Conservation (phyloP, 2,329 filamentous ascomycete species). For the Escovopsis sp. region DNA sequence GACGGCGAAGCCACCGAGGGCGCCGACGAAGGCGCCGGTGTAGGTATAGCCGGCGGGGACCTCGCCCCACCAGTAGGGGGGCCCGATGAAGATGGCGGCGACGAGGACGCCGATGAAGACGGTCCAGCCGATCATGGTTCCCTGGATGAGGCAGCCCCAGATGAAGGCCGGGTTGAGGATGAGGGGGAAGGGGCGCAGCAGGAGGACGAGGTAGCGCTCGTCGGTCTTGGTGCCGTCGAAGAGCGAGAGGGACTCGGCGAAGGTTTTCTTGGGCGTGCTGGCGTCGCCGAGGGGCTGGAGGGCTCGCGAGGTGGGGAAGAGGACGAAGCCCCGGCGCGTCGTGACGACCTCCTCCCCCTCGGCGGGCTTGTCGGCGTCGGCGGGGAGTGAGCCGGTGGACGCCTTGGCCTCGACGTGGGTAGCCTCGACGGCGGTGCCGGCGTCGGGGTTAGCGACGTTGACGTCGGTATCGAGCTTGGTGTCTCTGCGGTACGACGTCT, state of each 20-base stretch:
- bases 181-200: conserved; percentile 65
- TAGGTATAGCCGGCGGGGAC: conserved; percentile 78
- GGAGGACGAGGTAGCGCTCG: conserved; percentile 51
- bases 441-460: conserved; percentile 16
- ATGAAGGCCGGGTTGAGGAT: conserved; percentile 75
- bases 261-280: conserved; percentile 39
- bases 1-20: conserved; percentile 62
- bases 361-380: conserved; percentile 1
- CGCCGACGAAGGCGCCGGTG: conserved; percentile 71
- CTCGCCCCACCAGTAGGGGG: conserved; percentile 69
- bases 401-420: no score
- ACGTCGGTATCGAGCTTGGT: conserved; percentile 56
- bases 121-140: conserved; percentile 87
- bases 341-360: background rate
- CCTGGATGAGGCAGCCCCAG: conserved; percentile 69
- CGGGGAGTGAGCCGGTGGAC: background rate
- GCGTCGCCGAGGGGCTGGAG: conserved; percentile 21
- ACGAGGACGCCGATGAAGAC: conserved; percentile 80
- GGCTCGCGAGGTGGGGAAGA: conserved; percentile 18
- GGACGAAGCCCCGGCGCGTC: conserved; percentile 12
- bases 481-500: conserved; percentile 64
- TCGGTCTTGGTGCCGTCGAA: conserved; percentile 76
- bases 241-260: conserved; percentile 43
- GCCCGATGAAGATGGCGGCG: conserved; percentile 67
- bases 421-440: background rate